Conservation (phyloP, 768 basidiomycete genomes). For the Dendrothele bispora region DNA sequence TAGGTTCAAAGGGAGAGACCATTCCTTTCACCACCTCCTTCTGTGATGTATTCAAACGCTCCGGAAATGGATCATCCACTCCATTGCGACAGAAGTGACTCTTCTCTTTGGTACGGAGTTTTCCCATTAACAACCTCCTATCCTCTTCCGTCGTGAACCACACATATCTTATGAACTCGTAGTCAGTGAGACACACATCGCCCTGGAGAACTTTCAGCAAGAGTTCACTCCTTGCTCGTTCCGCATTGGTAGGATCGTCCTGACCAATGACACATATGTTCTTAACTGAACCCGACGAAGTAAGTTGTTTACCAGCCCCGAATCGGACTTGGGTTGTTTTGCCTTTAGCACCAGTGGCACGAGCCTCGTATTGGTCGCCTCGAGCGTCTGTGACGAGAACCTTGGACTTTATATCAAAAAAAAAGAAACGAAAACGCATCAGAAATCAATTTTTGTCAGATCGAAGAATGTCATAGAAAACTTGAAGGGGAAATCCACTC, state of each 20-base stretch:
- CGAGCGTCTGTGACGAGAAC: slow-evolving; percentile 32
- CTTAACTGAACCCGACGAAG: slow-evolving; percentile 22
- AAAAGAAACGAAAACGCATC: background rate
- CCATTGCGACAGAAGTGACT: background rate
- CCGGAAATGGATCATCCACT: background rate
- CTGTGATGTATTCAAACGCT: slow-evolving; percentile 41
- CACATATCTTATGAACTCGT: slow-evolving; percentile 34
- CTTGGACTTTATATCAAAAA: slow-evolving; percentile 16
- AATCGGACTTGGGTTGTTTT: slow-evolving; percentile 35
- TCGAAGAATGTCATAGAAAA: no score
- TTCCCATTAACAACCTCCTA: background rate
- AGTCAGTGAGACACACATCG: slow-evolving; percentile 22
- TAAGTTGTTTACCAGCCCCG: slow-evolving; percentile 4
- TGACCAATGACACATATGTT: slow-evolving; percentile 41
- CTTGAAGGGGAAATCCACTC: no score
- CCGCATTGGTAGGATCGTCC: slow-evolving; percentile 37
- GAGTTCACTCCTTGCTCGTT: slow-evolving; percentile 37
- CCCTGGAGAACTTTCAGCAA: slow-evolving; percentile 36
- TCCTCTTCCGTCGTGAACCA: slow-evolving; percentile 36
- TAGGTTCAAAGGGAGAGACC: slow-evolving; percentile 24
- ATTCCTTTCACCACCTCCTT: slow-evolving; percentile 33
- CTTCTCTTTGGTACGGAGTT: background rate
- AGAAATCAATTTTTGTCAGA: no score
- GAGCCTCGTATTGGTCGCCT: slow-evolving; percentile 31
- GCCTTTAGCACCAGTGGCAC: slow-evolving; percentile 30